A percentile compares a stretch with the other conserved stretches of the same genome.
These are phyloP conservation scores for Manihot esculenta DNA, from an alignment of 441 rosid species.

Conservation along the genomic window DNA sequence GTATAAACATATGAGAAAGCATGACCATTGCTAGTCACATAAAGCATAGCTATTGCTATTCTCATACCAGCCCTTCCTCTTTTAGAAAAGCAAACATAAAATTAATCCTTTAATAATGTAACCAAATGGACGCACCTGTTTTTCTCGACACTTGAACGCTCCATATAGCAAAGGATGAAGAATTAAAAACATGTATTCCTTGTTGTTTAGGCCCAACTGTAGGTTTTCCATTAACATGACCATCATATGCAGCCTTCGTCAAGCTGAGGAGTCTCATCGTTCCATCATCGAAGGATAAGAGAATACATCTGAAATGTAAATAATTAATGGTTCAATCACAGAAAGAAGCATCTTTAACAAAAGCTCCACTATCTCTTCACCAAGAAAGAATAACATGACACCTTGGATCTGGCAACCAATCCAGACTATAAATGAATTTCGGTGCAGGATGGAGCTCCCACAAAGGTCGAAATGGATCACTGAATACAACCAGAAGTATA, in stretches of 20 bases:
- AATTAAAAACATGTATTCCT: constrained; percentile 59
- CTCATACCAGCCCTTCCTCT: neutral
- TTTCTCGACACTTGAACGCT: constrained; percentile 75
- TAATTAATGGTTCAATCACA: constrained; percentile 17
- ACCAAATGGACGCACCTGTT: constrained; percentile 47
- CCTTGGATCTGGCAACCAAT: constrained; percentile 85
- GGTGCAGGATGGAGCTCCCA: constrained; percentile 76
- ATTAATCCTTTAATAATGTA: neutral
- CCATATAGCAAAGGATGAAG: constrained; percentile 81
- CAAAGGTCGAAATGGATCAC: constrained; percentile 84
- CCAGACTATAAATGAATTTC: constrained; percentile 67
- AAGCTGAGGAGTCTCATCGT: constrained; percentile 70
- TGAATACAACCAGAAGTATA: constrained; percentile 39
- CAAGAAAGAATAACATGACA: constrained; percentile 22
- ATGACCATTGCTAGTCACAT: neutral
- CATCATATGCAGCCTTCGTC: constrained; percentile 73
- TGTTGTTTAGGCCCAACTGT: constrained; percentile 57
- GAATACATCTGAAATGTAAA: constrained; percentile 53
- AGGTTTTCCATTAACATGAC: constrained; percentile 68
- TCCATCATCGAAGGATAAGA: constrained; percentile 83
- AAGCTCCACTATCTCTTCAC: neutral
- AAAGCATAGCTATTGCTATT: neutral
- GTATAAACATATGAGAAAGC: neutral
- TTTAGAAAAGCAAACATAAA: neutral
- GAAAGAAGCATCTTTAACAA: constrained; percentile 13